These are phyloP conservation scores for Raddia guianensis DNA, from an alignment of 176 grass and related monocot species.

Conservation along the genomic window DNA sequence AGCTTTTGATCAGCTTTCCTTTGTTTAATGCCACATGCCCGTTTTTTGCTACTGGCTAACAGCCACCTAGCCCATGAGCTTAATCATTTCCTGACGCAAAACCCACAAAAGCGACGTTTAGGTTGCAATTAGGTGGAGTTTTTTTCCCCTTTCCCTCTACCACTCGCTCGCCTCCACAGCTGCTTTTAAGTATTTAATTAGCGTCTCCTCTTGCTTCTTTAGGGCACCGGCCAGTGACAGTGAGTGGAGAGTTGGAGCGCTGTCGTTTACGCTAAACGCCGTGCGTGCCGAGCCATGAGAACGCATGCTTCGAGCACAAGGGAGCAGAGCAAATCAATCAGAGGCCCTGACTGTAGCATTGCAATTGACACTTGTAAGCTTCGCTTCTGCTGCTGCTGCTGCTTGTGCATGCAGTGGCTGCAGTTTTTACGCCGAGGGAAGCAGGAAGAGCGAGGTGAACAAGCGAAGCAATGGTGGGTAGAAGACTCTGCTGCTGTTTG, in stretches of 20 bases:
- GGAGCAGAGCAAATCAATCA: neutral
- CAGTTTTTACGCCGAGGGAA: conserved; percentile 20
- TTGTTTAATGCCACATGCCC: conserved; percentile 29
- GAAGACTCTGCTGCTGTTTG: neutral
- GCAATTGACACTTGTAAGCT: neutral
- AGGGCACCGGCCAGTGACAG: conserved; percentile 19
- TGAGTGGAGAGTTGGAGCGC: conserved; percentile 32
- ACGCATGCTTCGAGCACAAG: conserved; percentile 4
- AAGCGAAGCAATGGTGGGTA: conserved; percentile 25
- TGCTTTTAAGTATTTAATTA: conserved; percentile 28
- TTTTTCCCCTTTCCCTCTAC: neutral
- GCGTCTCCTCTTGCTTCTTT: conserved; percentile 3
- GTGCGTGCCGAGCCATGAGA: neutral
- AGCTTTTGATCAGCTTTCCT: neutral
- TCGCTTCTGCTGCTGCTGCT: neutral
- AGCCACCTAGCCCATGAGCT: conserved; percentile 23
- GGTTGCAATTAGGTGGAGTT: conserved; percentile 49
- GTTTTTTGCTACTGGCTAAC: conserved; percentile 18
- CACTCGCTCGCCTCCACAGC: neutral
- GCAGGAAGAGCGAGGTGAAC: neutral
- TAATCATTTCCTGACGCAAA: conserved; percentile 41
- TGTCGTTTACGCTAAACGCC: conserved; percentile 28
- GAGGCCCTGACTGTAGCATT: neutral
- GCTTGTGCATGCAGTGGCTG: neutral
- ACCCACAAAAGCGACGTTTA: conserved; percentile 36